Conservation (phyloP, 345 rosid genomes). For the Salix brachista region DNA sequence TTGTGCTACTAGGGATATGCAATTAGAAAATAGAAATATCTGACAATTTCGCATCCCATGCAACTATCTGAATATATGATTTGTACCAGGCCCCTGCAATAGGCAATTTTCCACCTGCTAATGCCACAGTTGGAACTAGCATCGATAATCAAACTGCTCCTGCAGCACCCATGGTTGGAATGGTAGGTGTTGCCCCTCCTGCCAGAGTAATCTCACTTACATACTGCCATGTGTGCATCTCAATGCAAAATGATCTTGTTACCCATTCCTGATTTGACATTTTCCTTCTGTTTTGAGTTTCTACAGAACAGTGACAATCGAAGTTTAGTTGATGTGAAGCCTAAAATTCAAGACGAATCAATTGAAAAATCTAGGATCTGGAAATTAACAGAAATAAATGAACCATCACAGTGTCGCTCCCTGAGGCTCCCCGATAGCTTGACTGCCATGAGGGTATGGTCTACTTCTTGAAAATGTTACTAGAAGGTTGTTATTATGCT, state of each 20-base stretch:
- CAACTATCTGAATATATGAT: conserved; percentile 15
- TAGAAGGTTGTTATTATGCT: neutral
- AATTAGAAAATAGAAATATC: neutral
- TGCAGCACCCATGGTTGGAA: conserved; percentile 52
- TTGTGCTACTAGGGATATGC: neutral
- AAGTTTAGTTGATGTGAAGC: conserved; percentile 54
- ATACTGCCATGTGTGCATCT: neutral
- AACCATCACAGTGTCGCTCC: conserved; percentile 66
- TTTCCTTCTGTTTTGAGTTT: conserved; percentile 18
- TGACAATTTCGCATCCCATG: neutral
- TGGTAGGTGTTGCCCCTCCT: conserved; percentile 33
- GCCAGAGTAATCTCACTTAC: neutral
- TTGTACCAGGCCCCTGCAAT: conserved; percentile 42
- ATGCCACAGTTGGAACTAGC: conserved; percentile 48
- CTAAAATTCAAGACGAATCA: conserved; percentile 59
- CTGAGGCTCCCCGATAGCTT: conserved; percentile 60
- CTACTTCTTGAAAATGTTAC: neutral
- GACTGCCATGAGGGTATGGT: conserved; percentile 54
- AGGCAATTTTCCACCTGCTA: conserved; percentile 45
- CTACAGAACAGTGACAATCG: conserved; percentile 50
- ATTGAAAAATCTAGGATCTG: conserved; percentile 57
- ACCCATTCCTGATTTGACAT: neutral
- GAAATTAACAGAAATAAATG: conserved; percentile 71
- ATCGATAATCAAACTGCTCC: conserved; percentile 50
- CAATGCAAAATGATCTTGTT: neutral